Base-by-base conservation (phyloP, 2,329 filamentous ascomycete species). In the Pseudogymnoascus sp. region DNA sequence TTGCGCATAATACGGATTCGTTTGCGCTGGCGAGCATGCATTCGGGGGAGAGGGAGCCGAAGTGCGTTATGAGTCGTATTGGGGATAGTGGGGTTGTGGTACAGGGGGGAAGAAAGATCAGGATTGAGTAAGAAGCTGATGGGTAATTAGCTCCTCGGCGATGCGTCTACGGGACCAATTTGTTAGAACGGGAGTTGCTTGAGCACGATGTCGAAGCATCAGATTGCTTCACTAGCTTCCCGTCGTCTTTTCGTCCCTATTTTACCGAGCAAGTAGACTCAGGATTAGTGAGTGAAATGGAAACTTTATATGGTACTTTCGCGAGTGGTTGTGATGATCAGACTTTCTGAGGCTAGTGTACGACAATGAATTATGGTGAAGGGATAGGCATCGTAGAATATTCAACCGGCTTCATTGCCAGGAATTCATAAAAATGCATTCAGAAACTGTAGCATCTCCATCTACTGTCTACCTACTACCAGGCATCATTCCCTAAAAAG, bases 1-100 rank as follows among this genome's bases (percentile, higher is more conserved):
- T 96, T 77, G 93, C 89, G 1, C 95, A 99, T 79, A 99, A 97
- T 72, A 99, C 95, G 0, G 93, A 97, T 73, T 86, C 84, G 1
- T 88, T 89, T 78, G 92, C 93, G 5, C 77, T 99, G 62, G 91
- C 92, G 1, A 96, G 91, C 2, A 96, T 97, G 90, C 85, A 88
- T 38, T 89, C 88, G 1, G 82, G 85, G 26, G 93, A 97, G 68
- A 80, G 79, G 56, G 84, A 84, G 62, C 91, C 95, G 0, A 78
- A 85, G 35, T 95, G 89, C 68, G 89, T 93, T 64, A 97, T 99
- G 92, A 96, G 92, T 65, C 87, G 95, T 61, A 64, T 73, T 21
- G 71, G 71, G 26, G 69, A 70, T 8, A 67, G 66, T 63, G 67
- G 68, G n/a, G 29, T 62, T 29, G 67, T 71, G 24, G 72, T 74